A percentile compares a stretch with the other conserved stretches of the same genome.
Conservation (phyloP, 1,284 basidiomycete species). For the Laetiporus sulphureus region DNA sequence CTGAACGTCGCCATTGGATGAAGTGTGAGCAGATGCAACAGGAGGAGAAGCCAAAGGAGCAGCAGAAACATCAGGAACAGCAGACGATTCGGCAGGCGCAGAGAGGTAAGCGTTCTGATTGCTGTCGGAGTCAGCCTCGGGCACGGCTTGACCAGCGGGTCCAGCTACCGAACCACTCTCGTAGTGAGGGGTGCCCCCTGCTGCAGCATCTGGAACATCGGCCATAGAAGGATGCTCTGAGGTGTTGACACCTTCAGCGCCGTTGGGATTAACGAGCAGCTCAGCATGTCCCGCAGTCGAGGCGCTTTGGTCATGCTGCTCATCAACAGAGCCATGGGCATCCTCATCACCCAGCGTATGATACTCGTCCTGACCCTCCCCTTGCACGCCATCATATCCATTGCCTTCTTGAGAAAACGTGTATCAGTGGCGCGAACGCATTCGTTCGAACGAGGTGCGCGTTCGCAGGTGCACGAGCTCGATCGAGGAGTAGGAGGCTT, state of each 20-base stretch:
- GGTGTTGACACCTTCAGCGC: slow-evolving; percentile 13
- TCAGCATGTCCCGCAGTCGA: slow-evolving; percentile 16
- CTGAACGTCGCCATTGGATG: slow-evolving; percentile 18
- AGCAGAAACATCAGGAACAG: slow-evolving; percentile 35
- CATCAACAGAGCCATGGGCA: slow-evolving; percentile 20
- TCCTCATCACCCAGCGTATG: slow-evolving; percentile 23
- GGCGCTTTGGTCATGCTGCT: slow-evolving; percentile 28
- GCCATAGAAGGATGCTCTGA: slow-evolving; percentile 16
- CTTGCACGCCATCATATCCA: slow-evolving; percentile 37
- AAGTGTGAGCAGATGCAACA: slow-evolving; percentile 11
- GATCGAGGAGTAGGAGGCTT: slow-evolving; percentile 33
- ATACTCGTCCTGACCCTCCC: slow-evolving; percentile 27
- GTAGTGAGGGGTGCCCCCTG: slow-evolving; percentile 11
- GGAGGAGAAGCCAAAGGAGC: slow-evolving; percentile 28
- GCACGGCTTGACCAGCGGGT: slow-evolving; percentile 11
- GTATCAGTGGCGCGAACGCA: slow-evolving; percentile 49
- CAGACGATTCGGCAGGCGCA: slow-evolving; percentile 27
- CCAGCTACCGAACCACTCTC: slow-evolving; percentile 17
- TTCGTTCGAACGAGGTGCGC: slow-evolving; percentile 22
- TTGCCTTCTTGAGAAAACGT: slow-evolving; percentile 43
- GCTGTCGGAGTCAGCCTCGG: slow-evolving; percentile 9
- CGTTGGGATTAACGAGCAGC: slow-evolving; percentile 17
- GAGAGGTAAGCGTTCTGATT: slow-evolving; percentile 16
- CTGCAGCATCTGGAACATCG: slow-evolving; percentile 10
- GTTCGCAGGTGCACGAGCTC: slow-evolving; percentile 25